A percentile compares a stretch with the other conserved stretches of the same genome.
Evolutionary conservation across 495 filamentous ascomycete species (phyloP).

Genomic region (Podospora australis): DNA sequence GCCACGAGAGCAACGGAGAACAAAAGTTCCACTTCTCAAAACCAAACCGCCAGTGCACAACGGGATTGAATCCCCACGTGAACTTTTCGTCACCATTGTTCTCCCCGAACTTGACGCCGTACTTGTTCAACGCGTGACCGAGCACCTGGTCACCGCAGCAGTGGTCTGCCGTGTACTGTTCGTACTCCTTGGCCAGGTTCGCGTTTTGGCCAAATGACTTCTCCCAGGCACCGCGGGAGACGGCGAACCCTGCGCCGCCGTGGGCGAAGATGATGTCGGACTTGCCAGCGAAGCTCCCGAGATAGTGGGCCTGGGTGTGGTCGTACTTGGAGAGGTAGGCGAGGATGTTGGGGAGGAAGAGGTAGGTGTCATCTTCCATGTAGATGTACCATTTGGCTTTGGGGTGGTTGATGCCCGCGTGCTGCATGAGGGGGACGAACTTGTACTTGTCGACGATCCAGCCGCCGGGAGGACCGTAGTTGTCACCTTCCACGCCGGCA

Average conservation of each 20-base stretch:
- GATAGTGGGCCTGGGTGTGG: constrained; percentile 7
- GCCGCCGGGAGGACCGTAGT: constrained; percentile 8
- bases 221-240: constrained; percentile 9
- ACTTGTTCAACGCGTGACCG: constrained; percentile 8
- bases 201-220: constrained; percentile 6
- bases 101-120: constrained; percentile 10
- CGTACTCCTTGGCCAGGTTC: constrained; percentile 4
- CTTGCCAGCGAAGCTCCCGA: constrained; percentile 8
- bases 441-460: constrained; percentile 14
- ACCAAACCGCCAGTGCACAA: constrained; percentile 11
- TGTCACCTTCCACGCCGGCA: constrained; percentile 6
- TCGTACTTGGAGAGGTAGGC: constrained; percentile 3
- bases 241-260: constrained; percentile 7
- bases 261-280: constrained; percentile 9
- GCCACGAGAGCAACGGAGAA: constrained; percentile 2
- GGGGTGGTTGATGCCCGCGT: constrained; percentile 8
- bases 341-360: constrained; percentile 9
- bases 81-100: constrained; percentile 10
- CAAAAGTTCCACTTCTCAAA: constrained; percentile 14
- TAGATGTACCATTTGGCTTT: constrained; percentile 13
- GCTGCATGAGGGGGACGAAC: constrained; percentile 8
- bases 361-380: constrained; percentile 13
- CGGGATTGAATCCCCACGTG: constrained; percentile 10
- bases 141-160: constrained; percentile 14
- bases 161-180: constrained; percentile 7